Percentiles rank a stretch among this genome's conserved stretches.
Evolutionary conservation across 768 basidiomycete genomes (phyloP).

Genomic region (Mrakia hoshinonis): DNA sequence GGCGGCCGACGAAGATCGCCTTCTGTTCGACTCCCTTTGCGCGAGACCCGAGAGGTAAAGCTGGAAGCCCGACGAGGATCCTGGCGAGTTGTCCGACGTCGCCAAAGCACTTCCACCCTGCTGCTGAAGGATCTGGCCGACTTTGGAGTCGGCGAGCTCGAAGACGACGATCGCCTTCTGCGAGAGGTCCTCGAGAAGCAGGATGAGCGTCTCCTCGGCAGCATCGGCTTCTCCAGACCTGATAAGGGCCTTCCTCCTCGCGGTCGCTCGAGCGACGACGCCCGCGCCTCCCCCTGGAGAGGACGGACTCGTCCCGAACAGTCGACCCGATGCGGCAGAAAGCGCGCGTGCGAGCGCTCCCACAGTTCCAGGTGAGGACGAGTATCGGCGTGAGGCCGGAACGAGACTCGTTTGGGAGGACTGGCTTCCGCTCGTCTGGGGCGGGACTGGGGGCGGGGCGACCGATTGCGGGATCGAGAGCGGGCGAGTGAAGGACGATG

Average conservation of each 20-base stretch:
- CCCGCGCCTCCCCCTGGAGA: constrained; percentile 25
- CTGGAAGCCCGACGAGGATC: constrained; percentile 28
- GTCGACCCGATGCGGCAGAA: constrained; percentile 22
- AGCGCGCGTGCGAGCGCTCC: constrained; percentile 26
- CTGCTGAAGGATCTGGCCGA: constrained; percentile 17
- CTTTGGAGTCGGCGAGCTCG: constrained; percentile 80
- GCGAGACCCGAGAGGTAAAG: constrained; percentile 16
- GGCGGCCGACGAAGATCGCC: constrained; percentile 36
- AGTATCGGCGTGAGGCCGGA: constrained; percentile 34
- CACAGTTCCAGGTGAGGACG: constrained; percentile 32
- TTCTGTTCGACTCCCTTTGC: constrained; percentile 4
- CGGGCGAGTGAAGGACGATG: constrained; percentile 32
- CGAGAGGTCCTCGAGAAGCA: constrained; percentile 72
- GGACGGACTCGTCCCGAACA: constrained; percentile 27
- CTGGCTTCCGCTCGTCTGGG: constrained; percentile 2
- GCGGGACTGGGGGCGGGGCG: constrained; percentile 15
- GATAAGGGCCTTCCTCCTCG: constrained; percentile 54
- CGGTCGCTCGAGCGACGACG: constrained; percentile 28
- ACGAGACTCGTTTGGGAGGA: constrained; percentile 12
- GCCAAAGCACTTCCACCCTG: constrained; percentile 14
- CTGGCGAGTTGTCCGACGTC: constrained; percentile 25
- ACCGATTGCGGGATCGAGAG: constrained; percentile 32
- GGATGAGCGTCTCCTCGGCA: constrained; percentile 51
- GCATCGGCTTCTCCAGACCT: constrained; percentile 24
- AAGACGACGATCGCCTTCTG: constrained; percentile 92